Percentiles rank a stretch among this genome's conserved stretches.
These are phyloP conservation scores for Suaeda aralocaspica DNA, from an alignment of 148 eudicot species.

Conservation along the genomic window DNA sequence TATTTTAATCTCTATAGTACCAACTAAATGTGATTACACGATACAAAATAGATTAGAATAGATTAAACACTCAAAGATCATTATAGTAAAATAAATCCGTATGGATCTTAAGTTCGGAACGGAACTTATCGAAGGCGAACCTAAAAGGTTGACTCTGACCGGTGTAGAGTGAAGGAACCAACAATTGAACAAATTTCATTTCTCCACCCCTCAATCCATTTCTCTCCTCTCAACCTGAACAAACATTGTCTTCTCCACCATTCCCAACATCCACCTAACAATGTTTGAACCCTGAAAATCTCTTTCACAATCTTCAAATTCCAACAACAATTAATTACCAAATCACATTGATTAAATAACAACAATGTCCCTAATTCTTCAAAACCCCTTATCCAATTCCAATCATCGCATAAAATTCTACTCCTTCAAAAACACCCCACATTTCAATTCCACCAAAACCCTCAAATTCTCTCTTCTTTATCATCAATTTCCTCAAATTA, in stretches of 20 bases:
- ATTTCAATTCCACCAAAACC: conserved; percentile 20
- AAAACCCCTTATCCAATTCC: conserved; percentile 32
- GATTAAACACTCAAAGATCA: no score
- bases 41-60: no score
- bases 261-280: background rate
- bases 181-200: no score
- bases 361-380: conserved; percentile 33
- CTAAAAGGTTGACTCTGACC: no score
- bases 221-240: background rate
- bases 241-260: conserved; percentile 3
- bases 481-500: conserved; percentile 13
- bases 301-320: background rate
- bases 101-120: no score
- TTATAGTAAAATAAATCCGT: no score
- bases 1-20: no score
- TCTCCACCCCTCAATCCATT: background rate
- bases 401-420: conserved; percentile 24
- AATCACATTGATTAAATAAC: no score
- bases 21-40: no score
- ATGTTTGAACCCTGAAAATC: background rate
- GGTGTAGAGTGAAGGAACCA: no score
- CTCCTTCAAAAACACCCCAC: conserved; percentile 11
- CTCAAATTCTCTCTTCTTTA: conserved; percentile 16
- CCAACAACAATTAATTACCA: no score
- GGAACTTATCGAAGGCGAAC: no score